Percentiles rank a stretch among this genome's conserved stretches.
Evolutionary conservation across 2,329 filamentous ascomycete species (phyloP).

Genomic region (Aureobasidium sp.): DNA sequence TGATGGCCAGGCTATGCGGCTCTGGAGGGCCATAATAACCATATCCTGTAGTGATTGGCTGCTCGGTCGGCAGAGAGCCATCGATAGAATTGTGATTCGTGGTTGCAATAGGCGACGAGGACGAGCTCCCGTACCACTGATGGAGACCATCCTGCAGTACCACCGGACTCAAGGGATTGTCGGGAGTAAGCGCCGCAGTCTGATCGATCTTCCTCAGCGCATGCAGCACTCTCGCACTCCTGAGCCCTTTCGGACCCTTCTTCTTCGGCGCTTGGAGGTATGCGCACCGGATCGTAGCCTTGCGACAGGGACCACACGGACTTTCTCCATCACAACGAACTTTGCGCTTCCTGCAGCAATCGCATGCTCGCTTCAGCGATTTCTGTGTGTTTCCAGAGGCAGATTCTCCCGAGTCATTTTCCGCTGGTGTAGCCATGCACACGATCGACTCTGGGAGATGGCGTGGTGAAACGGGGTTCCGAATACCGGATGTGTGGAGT

Average conservation of each 20-base stretch:
- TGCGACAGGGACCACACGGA: conserved; percentile 30
- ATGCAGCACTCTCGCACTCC: conserved; percentile 30
- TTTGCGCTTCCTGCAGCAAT: conserved; percentile 33
- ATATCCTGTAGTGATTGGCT: neutral
- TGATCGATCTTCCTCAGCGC: conserved; percentile 30
- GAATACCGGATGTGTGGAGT: neutral
- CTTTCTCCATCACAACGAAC: conserved; percentile 30
- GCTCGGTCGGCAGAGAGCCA: neutral
- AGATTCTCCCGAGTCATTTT: conserved; percentile 14
- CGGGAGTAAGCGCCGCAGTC: conserved; percentile 22
- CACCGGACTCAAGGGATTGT: conserved; percentile 22
- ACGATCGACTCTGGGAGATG: conserved; percentile 1
- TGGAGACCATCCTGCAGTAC: conserved; percentile 4
- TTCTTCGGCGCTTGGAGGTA: conserved; percentile 32
- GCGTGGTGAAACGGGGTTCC: neutral
- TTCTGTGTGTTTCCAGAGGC: conserved; percentile 7
- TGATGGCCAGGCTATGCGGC: neutral
- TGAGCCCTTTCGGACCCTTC: conserved; percentile 32
- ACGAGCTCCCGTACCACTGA: conserved; percentile 16
- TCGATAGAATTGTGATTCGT: neutral
- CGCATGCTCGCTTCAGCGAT: conserved; percentile 29
- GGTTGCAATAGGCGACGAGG: conserved; percentile 12
- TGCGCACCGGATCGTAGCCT: conserved; percentile 30
- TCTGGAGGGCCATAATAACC: conserved; percentile 1
- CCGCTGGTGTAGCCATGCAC: conserved; percentile 13